phyloP scores from a whole-genome alignment of 495 filamentous ascomycete genomes.

The Sphaerosporella brunnea region DNA sequence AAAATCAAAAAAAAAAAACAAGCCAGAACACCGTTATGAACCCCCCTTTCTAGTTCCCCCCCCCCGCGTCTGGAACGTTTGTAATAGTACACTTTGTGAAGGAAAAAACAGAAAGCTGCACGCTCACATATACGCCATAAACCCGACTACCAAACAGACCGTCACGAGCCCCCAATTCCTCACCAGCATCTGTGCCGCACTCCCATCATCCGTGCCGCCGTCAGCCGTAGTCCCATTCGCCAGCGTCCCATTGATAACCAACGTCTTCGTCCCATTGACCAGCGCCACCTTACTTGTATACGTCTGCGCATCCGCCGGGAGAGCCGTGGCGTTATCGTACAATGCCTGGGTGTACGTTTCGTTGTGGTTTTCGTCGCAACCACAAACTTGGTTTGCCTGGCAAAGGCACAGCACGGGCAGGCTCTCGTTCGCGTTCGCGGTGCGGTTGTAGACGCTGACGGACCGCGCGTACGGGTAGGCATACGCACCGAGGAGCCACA shows the following conservation, averaged over 20 bases:
- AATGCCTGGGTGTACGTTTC: conserved; percentile 34
- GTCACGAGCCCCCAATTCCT: background rate
- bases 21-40: too few species aligned
- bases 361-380: conserved; percentile 62
- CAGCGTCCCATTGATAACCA: conserved; percentile 72
- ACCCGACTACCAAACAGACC: background rate
- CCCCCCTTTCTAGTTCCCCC: too few species aligned
- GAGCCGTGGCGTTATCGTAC: conserved; percentile 5
- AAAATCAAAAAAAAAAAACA: too few species aligned
- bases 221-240: conserved; percentile 63
- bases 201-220: conserved; percentile 35
- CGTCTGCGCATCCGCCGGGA: background rate
- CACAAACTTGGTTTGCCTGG: conserved; percentile 49
- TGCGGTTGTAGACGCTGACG: conserved; percentile 45
- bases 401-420: conserved; percentile 61
- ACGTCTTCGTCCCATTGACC: conserved; percentile 57
- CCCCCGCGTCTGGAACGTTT: too few species aligned
- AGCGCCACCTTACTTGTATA: conserved; percentile 32
- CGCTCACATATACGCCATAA: background rate
- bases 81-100: too few species aligned
- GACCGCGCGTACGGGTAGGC: conserved; percentile 45
- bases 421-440: conserved; percentile 42
- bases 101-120: background rate
- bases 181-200: conserved; percentile 13
- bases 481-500: conserved; percentile 49